A percentile compares a stretch with the other conserved stretches of the same genome.
phyloP scores from a whole-genome alignment of 208 protist genomes.

The Acanthamoeba royreba region DNA sequence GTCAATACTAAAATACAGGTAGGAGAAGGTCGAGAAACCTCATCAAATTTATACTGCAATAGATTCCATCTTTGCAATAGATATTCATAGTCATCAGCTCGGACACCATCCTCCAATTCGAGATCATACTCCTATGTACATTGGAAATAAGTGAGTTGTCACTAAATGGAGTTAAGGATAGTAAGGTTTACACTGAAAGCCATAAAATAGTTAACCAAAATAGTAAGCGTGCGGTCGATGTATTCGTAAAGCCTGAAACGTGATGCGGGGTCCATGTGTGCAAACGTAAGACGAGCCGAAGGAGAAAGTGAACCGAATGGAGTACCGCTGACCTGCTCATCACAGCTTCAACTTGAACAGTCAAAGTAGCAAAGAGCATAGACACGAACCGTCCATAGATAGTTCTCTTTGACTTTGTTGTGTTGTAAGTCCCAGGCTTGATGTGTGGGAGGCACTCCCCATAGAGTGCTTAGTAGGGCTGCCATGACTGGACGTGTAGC shows the following conservation, averaged over 20 bases:
- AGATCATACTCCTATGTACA: not conserved
- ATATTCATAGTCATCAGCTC: not conserved
- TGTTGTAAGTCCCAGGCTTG: not conserved
- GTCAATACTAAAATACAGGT: not conserved
- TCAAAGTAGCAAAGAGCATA: no score
- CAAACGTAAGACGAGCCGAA: not conserved
- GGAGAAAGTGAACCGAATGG: conserved; percentile 2
- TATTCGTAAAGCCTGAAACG: not conserved
- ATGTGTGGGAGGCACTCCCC: not conserved
- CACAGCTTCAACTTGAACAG: not conserved
- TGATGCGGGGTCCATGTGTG: not conserved
- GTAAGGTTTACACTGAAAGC: not conserved
- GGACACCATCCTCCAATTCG: not conserved
- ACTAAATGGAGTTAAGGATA: not conserved
- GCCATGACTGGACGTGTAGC: not conserved
- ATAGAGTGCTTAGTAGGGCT: not conserved
- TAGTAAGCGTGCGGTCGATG: not conserved
- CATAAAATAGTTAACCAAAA: not conserved
- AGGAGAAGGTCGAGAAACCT: not conserved
- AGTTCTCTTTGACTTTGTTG: not conserved
- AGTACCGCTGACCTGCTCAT: not conserved
- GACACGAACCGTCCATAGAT: not conserved
- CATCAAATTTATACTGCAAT: not conserved
- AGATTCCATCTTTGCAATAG: not conserved
- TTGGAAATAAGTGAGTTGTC: no score